Conservation (phyloP, 2,329 filamentous ascomycete genomes). For the Lachnellula subtilissima region DNA sequence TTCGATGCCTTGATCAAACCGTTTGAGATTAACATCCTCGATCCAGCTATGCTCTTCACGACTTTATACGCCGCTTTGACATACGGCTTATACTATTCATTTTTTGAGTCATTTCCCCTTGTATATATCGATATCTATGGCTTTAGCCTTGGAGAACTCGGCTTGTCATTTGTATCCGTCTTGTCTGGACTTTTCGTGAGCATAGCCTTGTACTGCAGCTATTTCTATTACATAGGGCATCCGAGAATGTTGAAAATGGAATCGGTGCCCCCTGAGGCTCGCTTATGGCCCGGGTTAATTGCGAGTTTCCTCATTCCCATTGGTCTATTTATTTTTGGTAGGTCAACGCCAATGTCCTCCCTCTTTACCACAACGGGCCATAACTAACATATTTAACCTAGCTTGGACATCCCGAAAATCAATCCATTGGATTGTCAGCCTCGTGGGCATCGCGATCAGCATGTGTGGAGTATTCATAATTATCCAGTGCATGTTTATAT, state of each 20-base stretch:
- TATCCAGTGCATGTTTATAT: constrained; percentile 54
- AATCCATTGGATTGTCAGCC: constrained; percentile 50
- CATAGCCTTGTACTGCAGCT: constrained; percentile 1
- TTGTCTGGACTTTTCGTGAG: background rate
- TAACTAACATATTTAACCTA: background rate
- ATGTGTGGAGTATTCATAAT: constrained; percentile 34
- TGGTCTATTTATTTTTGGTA: constrained; percentile 53
- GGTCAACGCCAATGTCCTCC: background rate
- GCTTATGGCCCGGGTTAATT: constrained; percentile 30
- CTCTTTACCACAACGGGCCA: background rate
- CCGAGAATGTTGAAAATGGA: background rate
- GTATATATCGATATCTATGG: constrained; percentile 3
- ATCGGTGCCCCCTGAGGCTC: background rate
- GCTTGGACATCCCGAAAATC: constrained; percentile 45
- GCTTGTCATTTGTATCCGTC: constrained; percentile 3
- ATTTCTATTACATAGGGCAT: constrained; percentile 1
- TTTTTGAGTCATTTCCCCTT: constrained; percentile 8
- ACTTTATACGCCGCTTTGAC: constrained; percentile 42
- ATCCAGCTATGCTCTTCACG: constrained; percentile 49
- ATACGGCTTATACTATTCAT: constrained; percentile 8
- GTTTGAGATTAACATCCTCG: constrained; percentile 8
- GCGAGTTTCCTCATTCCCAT: constrained; percentile 47
- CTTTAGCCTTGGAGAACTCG: constrained; percentile 1
- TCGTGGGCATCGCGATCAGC: constrained; percentile 49
- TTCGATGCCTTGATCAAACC: constrained; percentile 43